Evolutionary conservation across 2,329 filamentous ascomycete species (phyloP), one percentile per base, ranked within the genome.

Genomic region (Pseudohalonectria lignicola): DNA sequence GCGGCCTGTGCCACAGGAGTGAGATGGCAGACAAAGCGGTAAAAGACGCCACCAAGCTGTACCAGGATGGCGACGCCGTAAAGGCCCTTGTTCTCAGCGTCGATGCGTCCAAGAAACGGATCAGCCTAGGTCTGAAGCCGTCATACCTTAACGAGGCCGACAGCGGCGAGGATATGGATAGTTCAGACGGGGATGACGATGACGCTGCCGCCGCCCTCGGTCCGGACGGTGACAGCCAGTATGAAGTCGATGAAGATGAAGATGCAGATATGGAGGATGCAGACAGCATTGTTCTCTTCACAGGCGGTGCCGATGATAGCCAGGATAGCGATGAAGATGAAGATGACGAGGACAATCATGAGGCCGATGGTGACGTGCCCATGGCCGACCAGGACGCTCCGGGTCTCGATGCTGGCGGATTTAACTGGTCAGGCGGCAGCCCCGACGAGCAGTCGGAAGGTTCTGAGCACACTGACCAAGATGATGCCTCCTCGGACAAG

Each of bases 71-170:
- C 11, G 92, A 98, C 59, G 65, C 69, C n/a, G 92, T 98, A 45
- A 96, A 96, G 65, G 90, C 90, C 12, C 83, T 85, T 55, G 71
- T 98, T 13, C 60, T 96, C 36, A 83, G 81, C 50, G 67, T 98
- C 35, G 81, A 96, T 48, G 51, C 64, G 4, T 69, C 80, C 47
- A 82, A 83, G 57, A 80, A 79, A 55, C 80, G 82, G 49, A 81
- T 98, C 49, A 94, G 76, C 49, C 86, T 98, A 50, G 86, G 88
- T 2, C 66, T 98, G 43, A 98, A 96, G 62, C 86, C 92, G 28
- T 93, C 86, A 9, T 86, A 94, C 53, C 63, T 63, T 19, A 70
- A 65, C 13, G 74, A 71, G 16, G 70, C 66, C 18, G 70, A 70
- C 39, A 67, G 63, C 49, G 66, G 66, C 12, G 59, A 60, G 19